Conservation (phyloP, 371 early-diverging fungal species). For the Circinella minor region DNA sequence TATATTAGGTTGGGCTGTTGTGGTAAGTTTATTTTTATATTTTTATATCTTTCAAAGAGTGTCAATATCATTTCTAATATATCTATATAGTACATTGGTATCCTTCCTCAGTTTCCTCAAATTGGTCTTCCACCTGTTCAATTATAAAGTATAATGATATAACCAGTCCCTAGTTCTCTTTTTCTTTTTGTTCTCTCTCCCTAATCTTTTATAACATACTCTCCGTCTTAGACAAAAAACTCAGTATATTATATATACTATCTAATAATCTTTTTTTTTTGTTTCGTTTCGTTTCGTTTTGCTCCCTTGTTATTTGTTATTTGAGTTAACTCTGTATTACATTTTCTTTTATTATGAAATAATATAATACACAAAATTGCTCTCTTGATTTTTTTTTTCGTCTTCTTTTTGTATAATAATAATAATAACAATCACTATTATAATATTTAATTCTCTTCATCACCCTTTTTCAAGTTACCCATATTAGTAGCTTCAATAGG, state of each 20-base stretch:
- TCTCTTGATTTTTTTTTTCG: too few relatives aligned
- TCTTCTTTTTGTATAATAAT: constrained; percentile 8
- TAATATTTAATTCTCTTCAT: constrained; percentile 31
- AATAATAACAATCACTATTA: not conserved
- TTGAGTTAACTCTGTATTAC: not conserved
- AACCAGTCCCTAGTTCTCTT: too few relatives aligned
- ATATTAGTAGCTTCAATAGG: constrained; percentile 50
- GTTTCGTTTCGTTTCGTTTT: not conserved
- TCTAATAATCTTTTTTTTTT: not conserved
- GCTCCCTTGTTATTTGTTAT: not conserved
- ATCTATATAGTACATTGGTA: constrained; percentile 37
- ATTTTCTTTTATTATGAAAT: too few relatives aligned
- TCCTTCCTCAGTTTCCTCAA: constrained; percentile 35
- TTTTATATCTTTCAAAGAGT: too few relatives aligned
- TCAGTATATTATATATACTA: not conserved
- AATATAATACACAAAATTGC: too few relatives aligned
- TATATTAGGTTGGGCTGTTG: constrained; percentile 66
- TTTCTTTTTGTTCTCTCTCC: too few relatives aligned
- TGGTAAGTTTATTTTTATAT: constrained; percentile 41
- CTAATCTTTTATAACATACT: too few relatives aligned
- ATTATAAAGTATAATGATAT: constrained; percentile 9
- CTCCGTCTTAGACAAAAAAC: too few relatives aligned
- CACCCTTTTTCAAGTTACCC: constrained; percentile 48
- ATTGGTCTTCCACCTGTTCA: constrained; percentile 27
- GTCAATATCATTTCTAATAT: not conserved